Conservation (phyloP, 2,329 filamentous ascomycete species). For the Alternaria angustiovoidea region DNA sequence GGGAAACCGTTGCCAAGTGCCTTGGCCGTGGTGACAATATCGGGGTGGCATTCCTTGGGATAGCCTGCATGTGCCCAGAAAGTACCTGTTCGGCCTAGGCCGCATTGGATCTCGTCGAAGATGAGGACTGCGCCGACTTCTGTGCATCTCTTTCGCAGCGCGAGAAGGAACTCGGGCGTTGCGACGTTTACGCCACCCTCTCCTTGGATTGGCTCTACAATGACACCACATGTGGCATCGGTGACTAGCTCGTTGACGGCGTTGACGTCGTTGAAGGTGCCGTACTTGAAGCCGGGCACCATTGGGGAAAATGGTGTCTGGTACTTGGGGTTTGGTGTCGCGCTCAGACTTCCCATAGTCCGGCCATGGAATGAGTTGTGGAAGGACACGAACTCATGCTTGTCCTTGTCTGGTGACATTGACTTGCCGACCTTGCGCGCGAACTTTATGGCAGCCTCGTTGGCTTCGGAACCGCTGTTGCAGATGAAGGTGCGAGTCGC, state of each 20-base stretch:
- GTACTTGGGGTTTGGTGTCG: constrained; percentile 97
- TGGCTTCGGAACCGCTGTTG: constrained; percentile 96
- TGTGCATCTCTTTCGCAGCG: constrained; percentile 83
- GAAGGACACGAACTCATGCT: constrained; percentile 90
- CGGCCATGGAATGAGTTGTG: constrained; percentile 92
- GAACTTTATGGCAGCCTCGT: constrained; percentile 98
- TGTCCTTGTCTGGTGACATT: constrained; percentile 72
- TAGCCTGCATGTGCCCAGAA: constrained; percentile 88
- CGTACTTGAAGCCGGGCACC: constrained; percentile 91
- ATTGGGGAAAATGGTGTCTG: constrained; percentile 94
- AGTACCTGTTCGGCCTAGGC: constrained; percentile 82
- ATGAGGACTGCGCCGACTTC: constrained; percentile 89
- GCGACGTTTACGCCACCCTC: constrained; percentile 92
- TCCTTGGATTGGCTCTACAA: constrained; percentile 96
- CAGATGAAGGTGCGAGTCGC: constrained; percentile 86
- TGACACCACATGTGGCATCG: constrained; percentile 88
- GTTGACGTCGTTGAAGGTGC: constrained; percentile 81
- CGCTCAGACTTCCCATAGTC: constrained; percentile 94
- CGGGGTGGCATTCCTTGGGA: constrained; percentile 83
- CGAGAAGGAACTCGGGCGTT: constrained; percentile 80
- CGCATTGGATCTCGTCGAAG: constrained; percentile 98
- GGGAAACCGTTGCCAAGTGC: constrained; percentile 96
- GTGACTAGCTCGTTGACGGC: constrained; percentile 78
- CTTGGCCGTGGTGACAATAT: constrained; percentile 93
- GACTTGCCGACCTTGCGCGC: constrained; percentile 88